Evolutionary conservation across 2,329 filamentous ascomycete species (phyloP).

Genomic region (Ophiocordyceps unilateralis): DNA sequence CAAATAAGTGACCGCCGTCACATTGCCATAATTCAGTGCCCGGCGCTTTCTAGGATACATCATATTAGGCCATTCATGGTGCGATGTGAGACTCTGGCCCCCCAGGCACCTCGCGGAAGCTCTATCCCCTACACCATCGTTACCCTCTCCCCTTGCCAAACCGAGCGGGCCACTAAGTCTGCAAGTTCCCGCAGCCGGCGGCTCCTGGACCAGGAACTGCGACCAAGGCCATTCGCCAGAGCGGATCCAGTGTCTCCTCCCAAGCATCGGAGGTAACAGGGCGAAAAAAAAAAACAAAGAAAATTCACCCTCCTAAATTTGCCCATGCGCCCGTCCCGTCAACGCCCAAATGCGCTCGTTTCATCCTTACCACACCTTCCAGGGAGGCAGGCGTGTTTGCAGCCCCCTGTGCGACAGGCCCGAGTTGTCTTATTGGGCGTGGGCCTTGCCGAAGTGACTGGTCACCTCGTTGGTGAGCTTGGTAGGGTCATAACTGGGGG

Average conservation of each 20-base stretch:
- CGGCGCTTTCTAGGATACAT: conserved; percentile 25
- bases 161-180: conserved; percentile 6
- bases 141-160: conserved; percentile 11
- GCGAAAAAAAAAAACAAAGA: conserved; percentile 4
- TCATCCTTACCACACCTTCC: neutral
- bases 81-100: conserved; percentile 15
- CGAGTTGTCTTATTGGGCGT: conserved; percentile 2
- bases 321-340: conserved; percentile 12
- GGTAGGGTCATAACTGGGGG: conserved; percentile 33
- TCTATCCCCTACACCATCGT: conserved; percentile 20
- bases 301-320: conserved; percentile 12
- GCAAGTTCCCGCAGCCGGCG: neutral
- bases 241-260: conserved; percentile 6
- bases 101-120: conserved; percentile 19
- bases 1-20: neutral
- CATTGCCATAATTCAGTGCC: neutral
- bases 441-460: conserved; percentile 27
- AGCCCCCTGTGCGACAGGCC: neutral
- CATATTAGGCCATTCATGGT: conserved; percentile 21
- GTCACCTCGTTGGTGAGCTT: conserved; percentile 30
- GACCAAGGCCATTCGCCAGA: conserved; percentile 6
- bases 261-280: conserved; percentile 6
- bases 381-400: neutral
- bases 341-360: conserved; percentile 7
- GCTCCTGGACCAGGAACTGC: too few species aligned